These are phyloP conservation scores for Cladophialophora carrionii DNA, from an alignment of 2,329 filamentous ascomycete genomes.

Conservation along the genomic window DNA sequence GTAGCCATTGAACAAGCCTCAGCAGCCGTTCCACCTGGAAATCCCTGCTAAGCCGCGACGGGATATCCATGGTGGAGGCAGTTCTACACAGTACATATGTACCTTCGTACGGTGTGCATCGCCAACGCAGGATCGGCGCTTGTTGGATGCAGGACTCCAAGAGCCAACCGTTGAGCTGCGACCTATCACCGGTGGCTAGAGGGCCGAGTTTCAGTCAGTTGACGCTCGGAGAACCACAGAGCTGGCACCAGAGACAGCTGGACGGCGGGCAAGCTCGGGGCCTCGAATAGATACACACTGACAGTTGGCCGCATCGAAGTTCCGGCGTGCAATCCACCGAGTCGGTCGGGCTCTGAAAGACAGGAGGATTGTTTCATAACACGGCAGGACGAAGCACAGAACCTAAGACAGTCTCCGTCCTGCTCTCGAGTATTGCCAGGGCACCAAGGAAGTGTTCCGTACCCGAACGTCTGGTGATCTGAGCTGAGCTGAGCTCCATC, in stretches of 20 bases:
- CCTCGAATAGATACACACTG: neutral
- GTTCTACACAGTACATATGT: too few species aligned
- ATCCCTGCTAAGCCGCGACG: neutral
- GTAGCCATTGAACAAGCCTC: neutral
- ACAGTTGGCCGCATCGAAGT: neutral
- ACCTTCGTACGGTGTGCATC: neutral
- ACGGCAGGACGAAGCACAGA: conserved; percentile 1
- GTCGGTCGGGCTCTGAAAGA: neutral
- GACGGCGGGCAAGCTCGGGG: neutral
- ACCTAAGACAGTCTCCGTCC: neutral
- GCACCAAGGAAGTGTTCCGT: neutral
- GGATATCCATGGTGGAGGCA: neutral
- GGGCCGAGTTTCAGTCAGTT: conserved; percentile 1
- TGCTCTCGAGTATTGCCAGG: neutral
- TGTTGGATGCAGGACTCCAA: neutral
- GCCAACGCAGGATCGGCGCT: conserved; percentile 1
- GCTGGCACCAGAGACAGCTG: neutral
- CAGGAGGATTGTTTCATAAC: neutral
- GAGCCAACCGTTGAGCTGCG: too few species aligned
- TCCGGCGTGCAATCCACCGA: neutral
- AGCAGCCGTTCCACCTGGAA: neutral
- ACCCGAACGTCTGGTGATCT: too few species aligned
- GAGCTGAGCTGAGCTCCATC: neutral
- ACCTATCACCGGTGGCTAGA: neutral
- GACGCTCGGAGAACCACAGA: neutral